Conservation (phyloP, 257 asterid genomes). For the Solanum rostratum region DNA sequence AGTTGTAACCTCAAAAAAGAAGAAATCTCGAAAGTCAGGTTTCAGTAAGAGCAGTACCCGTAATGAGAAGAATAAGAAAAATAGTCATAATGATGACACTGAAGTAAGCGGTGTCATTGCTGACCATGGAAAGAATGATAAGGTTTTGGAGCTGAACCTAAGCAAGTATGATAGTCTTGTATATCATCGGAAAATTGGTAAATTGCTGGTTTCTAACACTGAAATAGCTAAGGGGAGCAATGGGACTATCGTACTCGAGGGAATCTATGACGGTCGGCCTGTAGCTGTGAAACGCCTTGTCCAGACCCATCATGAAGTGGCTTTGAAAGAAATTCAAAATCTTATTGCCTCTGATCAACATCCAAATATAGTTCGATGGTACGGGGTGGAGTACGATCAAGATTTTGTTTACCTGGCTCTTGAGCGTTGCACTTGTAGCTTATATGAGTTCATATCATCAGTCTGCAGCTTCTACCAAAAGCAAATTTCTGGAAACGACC, state of each 20-base stretch:
- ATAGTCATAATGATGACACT: conserved; percentile 2
- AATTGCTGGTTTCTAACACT: conserved; percentile 37
- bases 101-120: conserved; percentile 1
- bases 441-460: conserved; percentile 44
- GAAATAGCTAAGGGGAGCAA: conserved; percentile 91
- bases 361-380: conserved; percentile 79
- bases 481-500: conserved; percentile 8
- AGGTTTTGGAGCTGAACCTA: conserved; percentile 10
- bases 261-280: conserved; percentile 70
- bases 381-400: conserved; percentile 78
- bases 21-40: conserved; percentile 46
- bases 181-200: conserved; percentile 63
- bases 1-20: conserved; percentile 36
- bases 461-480: conserved; percentile 18
- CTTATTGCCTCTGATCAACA: conserved; percentile 91
- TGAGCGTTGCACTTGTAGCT: conserved; percentile 72
- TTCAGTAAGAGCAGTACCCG: conserved; percentile 16
- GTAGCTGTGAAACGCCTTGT: conserved; percentile 93
- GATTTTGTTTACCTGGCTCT: conserved; percentile 74
- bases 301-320: conserved; percentile 72
- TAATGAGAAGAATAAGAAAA: conserved; percentile 16
- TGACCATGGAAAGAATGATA: conserved; percentile 6
- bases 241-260: conserved; percentile 83
- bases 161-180: conserved; percentile 5
- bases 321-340: conserved; percentile 77